phyloP scores from a whole-genome alignment of 257 asterid species.

The Solanum piurae region DNA sequence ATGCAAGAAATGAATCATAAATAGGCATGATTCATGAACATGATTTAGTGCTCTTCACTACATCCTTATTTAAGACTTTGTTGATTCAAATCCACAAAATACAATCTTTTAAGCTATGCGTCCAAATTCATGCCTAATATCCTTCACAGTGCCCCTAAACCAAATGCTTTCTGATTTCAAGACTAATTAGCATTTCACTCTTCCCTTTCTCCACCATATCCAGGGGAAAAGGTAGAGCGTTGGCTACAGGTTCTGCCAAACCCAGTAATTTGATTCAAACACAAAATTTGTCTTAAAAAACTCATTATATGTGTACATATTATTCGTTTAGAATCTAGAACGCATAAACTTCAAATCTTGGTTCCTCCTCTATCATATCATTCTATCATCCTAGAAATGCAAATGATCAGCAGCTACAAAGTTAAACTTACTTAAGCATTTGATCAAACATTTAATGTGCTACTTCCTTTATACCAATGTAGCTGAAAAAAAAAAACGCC shows the following conservation, averaged over 20 bases:
- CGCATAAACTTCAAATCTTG: not conserved
- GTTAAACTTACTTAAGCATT: conserved; percentile 4
- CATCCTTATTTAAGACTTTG: not conserved
- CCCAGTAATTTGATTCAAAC: not conserved
- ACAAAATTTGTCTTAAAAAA: not conserved
- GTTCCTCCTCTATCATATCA: not conserved
- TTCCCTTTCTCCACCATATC: not conserved
- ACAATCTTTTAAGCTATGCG: not conserved
- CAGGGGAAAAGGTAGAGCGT: not conserved
- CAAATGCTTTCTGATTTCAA: not conserved
- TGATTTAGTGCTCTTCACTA: not conserved
- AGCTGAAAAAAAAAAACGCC: not conserved
- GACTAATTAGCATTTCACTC: not conserved
- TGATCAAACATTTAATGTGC: conserved; percentile 15
- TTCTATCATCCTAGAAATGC: not conserved
- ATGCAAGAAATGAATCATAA: not conserved
- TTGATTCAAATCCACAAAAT: not conserved
- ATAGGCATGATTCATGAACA: not conserved
- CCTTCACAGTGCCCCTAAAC: not conserved
- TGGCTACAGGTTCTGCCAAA: not conserved
- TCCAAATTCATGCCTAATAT: not conserved
- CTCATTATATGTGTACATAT: not conserved
- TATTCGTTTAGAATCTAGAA: not conserved
- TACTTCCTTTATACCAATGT: not conserved
- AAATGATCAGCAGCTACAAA: not conserved